A percentile compares a stretch with the other conserved stretches of the same genome.
Conservation (phyloP, 1,284 basidiomycete species). For the Rhodotorula sp. region DNA sequence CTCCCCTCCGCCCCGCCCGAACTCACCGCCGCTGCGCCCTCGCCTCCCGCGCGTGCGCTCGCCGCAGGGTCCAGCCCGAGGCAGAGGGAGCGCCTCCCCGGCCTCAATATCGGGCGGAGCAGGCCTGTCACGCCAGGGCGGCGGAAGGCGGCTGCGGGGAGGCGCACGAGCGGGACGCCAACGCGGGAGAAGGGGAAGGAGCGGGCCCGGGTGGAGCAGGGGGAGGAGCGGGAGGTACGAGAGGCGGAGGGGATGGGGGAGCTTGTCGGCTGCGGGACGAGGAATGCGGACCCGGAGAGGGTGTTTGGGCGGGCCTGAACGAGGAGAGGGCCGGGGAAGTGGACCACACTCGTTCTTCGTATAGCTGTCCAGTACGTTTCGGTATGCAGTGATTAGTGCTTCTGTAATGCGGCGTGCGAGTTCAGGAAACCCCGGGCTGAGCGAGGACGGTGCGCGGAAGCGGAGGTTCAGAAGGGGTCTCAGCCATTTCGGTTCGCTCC, state of each 20-base stretch:
- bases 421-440: too few relatives aligned
- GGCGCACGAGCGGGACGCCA: too few relatives aligned
- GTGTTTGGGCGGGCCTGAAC: conserved; percentile 14
- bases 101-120: background rate
- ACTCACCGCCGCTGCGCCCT: background rate
- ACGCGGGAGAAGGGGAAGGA: too few relatives aligned
- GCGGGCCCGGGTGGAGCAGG: too few relatives aligned
- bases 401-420: too few relatives aligned
- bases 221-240: background rate
- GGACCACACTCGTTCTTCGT: background rate
- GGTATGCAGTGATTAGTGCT: background rate
- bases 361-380: background rate
- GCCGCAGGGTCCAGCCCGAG: background rate
- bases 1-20: conserved; percentile 1
- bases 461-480: too few relatives aligned
- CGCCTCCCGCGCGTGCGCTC: background rate
- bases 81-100: background rate
- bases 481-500: too few relatives aligned
- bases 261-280: background rate
- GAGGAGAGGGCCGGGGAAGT: background rate
- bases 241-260: background rate
- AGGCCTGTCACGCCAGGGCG: conserved; percentile 14
- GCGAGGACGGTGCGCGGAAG: too few relatives aligned
- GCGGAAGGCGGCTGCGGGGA: background rate
- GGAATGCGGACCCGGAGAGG: background rate